Conservation (phyloP, 2,329 filamentous ascomycete species). For the Lasiodiplodia gonubiensis region DNA sequence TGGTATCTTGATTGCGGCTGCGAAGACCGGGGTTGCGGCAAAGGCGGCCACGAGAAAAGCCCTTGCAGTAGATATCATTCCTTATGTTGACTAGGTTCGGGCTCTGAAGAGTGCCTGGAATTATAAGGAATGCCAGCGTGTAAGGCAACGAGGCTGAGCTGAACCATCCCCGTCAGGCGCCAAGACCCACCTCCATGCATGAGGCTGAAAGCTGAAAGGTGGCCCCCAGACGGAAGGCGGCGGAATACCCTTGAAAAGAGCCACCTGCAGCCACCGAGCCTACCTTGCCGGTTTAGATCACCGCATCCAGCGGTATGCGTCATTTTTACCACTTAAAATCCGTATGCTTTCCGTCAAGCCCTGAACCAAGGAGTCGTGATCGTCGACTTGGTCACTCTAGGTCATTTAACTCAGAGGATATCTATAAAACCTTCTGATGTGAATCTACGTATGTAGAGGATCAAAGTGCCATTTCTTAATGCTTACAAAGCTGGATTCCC, state of each 20-base stretch:
- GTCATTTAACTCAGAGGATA: no score
- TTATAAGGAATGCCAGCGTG: not conserved
- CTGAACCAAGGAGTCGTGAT: no score
- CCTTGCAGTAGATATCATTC: not conserved
- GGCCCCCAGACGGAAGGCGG: not conserved
- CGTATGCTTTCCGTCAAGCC: no score
- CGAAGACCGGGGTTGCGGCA: not conserved
- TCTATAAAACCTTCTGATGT: no score
- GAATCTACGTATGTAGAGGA: no score
- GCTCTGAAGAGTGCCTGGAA: not conserved
- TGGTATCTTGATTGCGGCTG: not conserved
- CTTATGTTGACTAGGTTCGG: no score
- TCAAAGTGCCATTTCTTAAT: no score
- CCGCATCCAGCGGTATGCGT: no score
- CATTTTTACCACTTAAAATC: no score
- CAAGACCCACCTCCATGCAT: not conserved
- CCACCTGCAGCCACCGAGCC: not conserved
- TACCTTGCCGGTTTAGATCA: not conserved
- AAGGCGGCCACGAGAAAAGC: not conserved
- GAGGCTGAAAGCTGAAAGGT: not conserved
- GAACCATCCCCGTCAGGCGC: not conserved
- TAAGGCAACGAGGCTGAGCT: conserved; percentile 3
- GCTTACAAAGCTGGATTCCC: no score
- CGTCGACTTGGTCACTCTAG: no score
- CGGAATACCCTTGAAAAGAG: not conserved